These are phyloP conservation scores for Verticillium longisporum DNA, from an alignment of 2,329 filamentous ascomycete genomes.

Conservation along the genomic window DNA sequence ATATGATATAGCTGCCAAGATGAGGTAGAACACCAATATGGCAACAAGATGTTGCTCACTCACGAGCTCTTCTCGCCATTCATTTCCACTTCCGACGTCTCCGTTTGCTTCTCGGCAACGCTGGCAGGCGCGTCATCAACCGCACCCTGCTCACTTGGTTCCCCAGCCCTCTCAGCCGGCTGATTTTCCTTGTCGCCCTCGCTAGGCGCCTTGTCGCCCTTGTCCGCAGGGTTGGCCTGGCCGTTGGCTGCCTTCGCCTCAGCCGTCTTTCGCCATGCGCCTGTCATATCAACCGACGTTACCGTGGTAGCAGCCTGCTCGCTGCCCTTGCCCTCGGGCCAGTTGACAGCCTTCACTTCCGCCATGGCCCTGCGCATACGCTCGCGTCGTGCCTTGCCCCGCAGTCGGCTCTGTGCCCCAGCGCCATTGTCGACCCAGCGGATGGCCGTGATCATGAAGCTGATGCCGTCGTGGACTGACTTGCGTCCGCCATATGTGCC, in stretches of 20 bases:
- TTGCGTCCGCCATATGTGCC: slow-evolving; percentile 36
- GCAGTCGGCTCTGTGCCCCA: slow-evolving; percentile 46
- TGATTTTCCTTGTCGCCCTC: slow-evolving; percentile 44
- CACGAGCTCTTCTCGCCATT: not conserved
- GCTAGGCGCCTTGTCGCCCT: slow-evolving; percentile 19
- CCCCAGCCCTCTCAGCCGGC: slow-evolving; percentile 12
- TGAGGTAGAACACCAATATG: not conserved
- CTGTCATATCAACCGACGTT: slow-evolving; percentile 17
- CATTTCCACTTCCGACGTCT: slow-evolving; percentile 5
- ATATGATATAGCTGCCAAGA: not conserved
- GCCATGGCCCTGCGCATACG: slow-evolving; percentile 49
- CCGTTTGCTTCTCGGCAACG: not conserved
- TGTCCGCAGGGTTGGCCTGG: slow-evolving; percentile 15
- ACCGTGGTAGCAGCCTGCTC: slow-evolving; percentile 19
- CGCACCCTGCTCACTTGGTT: not conserved
- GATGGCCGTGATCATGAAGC: slow-evolving; percentile 75
- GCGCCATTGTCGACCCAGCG: slow-evolving; percentile 80
- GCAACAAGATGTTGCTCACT: not conserved
- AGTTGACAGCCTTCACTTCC: slow-evolving; percentile 34
- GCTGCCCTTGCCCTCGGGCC: slow-evolving; percentile 12
- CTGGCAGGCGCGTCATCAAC: not conserved
- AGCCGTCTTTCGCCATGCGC: not conserved
- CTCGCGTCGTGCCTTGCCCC: slow-evolving; percentile 49
- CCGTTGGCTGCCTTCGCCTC: slow-evolving; percentile 11
- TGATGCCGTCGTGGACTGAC: slow-evolving; percentile 71